These are phyloP conservation scores for Suhomyces sp. DNA, from an alignment of 805 yeast species.

Conservation along the genomic window DNA sequence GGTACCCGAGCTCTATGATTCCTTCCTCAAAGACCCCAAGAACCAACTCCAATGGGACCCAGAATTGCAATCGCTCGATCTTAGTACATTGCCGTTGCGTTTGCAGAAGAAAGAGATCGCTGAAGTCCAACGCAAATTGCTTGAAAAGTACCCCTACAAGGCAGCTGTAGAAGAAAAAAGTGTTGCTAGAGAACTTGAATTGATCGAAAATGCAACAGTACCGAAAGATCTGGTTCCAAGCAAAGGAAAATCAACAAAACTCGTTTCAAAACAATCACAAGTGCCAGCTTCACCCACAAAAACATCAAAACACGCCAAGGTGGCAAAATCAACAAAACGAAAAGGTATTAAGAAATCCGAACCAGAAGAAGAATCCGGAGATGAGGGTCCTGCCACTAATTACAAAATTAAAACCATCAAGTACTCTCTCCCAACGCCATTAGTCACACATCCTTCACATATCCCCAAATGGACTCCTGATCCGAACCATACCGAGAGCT, in stretches of 20 bases:
- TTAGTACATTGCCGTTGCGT: slow-evolving; percentile 37
- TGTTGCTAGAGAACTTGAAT: slow-evolving; percentile 18
- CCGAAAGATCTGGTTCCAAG: not conserved
- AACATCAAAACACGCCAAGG: too few species aligned
- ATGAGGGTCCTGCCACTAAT: slow-evolving; percentile 10
- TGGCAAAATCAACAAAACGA: not conserved
- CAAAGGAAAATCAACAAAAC: not conserved
- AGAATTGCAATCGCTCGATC: slow-evolving; percentile 20
- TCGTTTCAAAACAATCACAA: too few species aligned
- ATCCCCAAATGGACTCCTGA: slow-evolving; percentile 43
- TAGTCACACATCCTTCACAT: slow-evolving; percentile 46
- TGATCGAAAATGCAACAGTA: slow-evolving; percentile 12
- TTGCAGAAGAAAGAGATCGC: slow-evolving; percentile 38
- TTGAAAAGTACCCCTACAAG: slow-evolving; percentile 38
- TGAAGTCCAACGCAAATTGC: slow-evolving; percentile 31
- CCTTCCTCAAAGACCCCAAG: slow-evolving; percentile 26
- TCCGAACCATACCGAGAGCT: slow-evolving; percentile 16
- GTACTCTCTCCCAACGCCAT: slow-evolving; percentile 33
- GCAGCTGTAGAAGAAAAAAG: slow-evolving; percentile 27
- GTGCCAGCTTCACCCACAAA: too few species aligned
- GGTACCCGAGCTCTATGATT: slow-evolving; percentile 33
- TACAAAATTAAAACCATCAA: slow-evolving; percentile 29
- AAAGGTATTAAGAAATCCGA: slow-evolving; percentile 4
- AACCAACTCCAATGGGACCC: slow-evolving; percentile 36
- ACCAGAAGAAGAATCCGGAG: not conserved